Evolutionary conservation across 2,329 filamentous ascomycete genomes (phyloP).

Genomic region (Ramularia endophylla): DNA sequence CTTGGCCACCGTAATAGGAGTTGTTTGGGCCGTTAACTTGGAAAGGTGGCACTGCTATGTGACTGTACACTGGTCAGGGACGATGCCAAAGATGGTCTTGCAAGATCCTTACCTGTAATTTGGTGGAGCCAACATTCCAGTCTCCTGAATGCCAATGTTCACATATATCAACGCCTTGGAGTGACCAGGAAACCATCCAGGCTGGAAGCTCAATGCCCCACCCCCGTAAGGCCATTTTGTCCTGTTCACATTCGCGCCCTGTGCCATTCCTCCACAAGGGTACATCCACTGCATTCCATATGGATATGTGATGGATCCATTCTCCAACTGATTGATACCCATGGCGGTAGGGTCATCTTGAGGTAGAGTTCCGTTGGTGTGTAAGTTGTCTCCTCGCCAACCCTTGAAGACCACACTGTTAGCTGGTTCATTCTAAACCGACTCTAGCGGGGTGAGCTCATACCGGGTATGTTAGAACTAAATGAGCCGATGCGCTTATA

Average conservation of each 20-base stretch:
- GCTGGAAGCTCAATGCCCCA: constrained; percentile 83
- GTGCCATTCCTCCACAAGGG: constrained; percentile 79
- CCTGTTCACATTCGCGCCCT: constrained; percentile 74
- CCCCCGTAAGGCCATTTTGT: constrained; percentile 87
- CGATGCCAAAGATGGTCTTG: no score
- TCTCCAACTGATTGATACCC: constrained; percentile 34
- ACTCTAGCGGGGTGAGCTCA: neutral
- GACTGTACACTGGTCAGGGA: no score
- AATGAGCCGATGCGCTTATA: constrained; percentile 54
- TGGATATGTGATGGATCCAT: constrained; percentile 39
- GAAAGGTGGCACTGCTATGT: constrained; percentile 73
- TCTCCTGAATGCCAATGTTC: constrained; percentile 70
- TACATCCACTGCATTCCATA: constrained; percentile 96
- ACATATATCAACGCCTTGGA: constrained; percentile 75
- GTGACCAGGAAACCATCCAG: constrained; percentile 94
- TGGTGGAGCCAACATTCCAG: constrained; percentile 50
- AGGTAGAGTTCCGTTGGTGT: constrained; percentile 58
- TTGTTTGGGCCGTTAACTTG: constrained; percentile 77
- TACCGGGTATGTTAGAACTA: constrained; percentile 71
- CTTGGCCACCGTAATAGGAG: constrained; percentile 69
- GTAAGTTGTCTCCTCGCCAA: constrained; percentile 80
- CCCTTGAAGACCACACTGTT: constrained; percentile 36
- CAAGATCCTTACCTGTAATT: no score
- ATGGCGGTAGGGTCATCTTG: constrained; percentile 37
- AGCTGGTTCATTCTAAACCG: neutral